phyloP scores from a whole-genome alignment of 176 grass and related monocot species.

The Urochloa ruziziensis region DNA sequence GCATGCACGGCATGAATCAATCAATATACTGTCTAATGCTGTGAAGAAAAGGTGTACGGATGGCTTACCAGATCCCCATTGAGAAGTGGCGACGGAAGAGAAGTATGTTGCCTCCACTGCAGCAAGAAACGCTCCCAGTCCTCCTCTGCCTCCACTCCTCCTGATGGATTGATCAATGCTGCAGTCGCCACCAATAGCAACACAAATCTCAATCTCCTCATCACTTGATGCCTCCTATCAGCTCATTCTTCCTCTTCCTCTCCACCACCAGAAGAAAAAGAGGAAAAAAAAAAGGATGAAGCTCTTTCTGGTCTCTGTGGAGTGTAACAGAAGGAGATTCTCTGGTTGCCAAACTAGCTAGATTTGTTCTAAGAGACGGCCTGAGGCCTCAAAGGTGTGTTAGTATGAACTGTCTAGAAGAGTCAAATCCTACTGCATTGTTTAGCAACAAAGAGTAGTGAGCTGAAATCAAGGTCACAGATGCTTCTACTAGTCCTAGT shows the following conservation, averaged over 20 bases:
- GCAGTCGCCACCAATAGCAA: conserved; percentile 8
- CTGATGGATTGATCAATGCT: neutral
- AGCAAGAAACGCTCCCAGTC: neutral
- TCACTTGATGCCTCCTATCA: conserved; percentile 10
- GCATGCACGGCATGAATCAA: neutral
- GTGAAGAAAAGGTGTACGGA: neutral
- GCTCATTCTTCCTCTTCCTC: conserved; percentile 5
- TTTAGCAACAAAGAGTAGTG: neutral
- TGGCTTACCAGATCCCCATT: conserved; percentile 44
- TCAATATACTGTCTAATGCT: neutral
- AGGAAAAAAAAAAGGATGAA: neutral
- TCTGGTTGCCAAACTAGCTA: conserved; percentile 14
- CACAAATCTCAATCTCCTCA: conserved; percentile 20
- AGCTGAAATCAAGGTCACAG: conserved; percentile 9
- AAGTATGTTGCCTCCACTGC: conserved; percentile 17
- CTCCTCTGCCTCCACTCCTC: neutral
- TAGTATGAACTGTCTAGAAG: conserved; percentile 21
- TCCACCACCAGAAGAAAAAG: neutral
- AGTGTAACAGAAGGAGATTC: neutral
- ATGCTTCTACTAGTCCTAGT: conserved; percentile 21
- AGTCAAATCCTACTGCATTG: conserved; percentile 20
- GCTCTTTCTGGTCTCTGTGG: neutral
- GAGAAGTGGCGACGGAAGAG: neutral
- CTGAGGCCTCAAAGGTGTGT: neutral
- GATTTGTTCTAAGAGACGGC: conserved; percentile 5